Evolutionary conservation across 352 stramenopile species (phyloP).

Genomic region (Blastocystis sp.): DNA sequence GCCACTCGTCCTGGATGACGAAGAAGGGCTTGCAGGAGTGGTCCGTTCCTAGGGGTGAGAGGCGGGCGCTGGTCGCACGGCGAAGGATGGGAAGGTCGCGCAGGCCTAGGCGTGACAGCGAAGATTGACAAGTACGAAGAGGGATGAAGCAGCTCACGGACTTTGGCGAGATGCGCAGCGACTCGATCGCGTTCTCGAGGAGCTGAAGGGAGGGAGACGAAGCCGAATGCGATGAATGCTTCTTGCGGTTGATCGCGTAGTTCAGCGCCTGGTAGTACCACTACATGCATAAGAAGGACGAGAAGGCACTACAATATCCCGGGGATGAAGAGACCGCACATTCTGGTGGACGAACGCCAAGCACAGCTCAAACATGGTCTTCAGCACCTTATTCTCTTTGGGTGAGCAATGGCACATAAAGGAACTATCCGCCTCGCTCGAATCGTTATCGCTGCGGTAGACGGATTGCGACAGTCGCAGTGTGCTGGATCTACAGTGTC

Average conservation of each 20-base stretch:
- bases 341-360: not conserved
- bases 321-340: not conserved
- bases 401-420: not conserved
- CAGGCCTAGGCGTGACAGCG: not conserved
- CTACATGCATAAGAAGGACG: not conserved
- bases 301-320: not conserved
- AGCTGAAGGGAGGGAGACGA: not conserved
- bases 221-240: not conserved
- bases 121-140: not conserved
- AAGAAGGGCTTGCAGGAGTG: not conserved
- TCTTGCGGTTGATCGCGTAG: not conserved
- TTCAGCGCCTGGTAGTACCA: constrained; percentile 25
- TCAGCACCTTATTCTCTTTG: not conserved
- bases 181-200: not conserved
- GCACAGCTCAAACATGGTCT: not conserved
- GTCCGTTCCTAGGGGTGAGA: not conserved
- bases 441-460: not conserved
- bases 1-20: not conserved
- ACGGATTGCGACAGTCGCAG: not conserved
- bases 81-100: not conserved
- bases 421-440: not conserved
- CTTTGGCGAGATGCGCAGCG: not conserved
- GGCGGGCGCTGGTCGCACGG: not conserved
- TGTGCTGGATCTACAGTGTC: not conserved
- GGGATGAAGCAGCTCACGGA: not conserved